Conservation (phyloP, 768 basidiomycete genomes). For the Mycena maculata region DNA sequence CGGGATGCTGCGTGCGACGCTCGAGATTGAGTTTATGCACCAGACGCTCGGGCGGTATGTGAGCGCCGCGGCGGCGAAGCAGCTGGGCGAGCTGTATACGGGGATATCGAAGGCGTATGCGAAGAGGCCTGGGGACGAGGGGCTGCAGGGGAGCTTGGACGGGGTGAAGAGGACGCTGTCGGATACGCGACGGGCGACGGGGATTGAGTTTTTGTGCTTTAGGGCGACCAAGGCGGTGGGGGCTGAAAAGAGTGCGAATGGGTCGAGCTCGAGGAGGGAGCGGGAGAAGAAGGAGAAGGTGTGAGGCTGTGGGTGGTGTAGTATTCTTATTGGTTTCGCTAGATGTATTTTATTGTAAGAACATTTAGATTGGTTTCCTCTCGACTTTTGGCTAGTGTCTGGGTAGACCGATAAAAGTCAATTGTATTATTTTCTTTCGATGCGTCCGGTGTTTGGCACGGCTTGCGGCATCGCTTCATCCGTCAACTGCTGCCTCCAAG, state of each 20-base stretch:
- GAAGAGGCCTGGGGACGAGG: slow-evolving; percentile 85
- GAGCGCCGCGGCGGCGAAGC: slow-evolving; percentile 81
- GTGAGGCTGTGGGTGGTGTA: neutral
- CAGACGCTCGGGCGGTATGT: slow-evolving; percentile 94
- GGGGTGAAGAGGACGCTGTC: slow-evolving; percentile 91
- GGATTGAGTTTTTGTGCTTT: slow-evolving; percentile 96
- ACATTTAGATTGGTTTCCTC: too few relatives aligned
- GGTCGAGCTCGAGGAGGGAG: slow-evolving; percentile 6
- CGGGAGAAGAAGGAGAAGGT: slow-evolving; percentile 3
- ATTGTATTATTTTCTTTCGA: too few relatives aligned
- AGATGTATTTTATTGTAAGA: slow-evolving; percentile 22
- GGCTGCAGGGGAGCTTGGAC: slow-evolving; percentile 88
- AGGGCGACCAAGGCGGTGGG: slow-evolving; percentile 69
- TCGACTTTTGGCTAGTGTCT: too few relatives aligned
- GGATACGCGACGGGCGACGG: slow-evolving; percentile 90
- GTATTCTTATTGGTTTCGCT: slow-evolving; percentile 6
- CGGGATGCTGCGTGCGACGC: slow-evolving; percentile 96
- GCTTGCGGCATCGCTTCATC: too few relatives aligned
- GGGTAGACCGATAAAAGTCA: too few relatives aligned
- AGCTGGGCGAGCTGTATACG: slow-evolving; percentile 91
- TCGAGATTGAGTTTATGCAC: slow-evolving; percentile 99
- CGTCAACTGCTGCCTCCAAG: too few relatives aligned
- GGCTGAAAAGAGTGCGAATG: slow-evolving; percentile 34
- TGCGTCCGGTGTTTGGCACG: too few relatives aligned
- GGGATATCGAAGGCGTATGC: slow-evolving; percentile 95